Conservation (phyloP, 495 filamentous ascomycete species). For the Glutinoglossum americanum region DNA sequence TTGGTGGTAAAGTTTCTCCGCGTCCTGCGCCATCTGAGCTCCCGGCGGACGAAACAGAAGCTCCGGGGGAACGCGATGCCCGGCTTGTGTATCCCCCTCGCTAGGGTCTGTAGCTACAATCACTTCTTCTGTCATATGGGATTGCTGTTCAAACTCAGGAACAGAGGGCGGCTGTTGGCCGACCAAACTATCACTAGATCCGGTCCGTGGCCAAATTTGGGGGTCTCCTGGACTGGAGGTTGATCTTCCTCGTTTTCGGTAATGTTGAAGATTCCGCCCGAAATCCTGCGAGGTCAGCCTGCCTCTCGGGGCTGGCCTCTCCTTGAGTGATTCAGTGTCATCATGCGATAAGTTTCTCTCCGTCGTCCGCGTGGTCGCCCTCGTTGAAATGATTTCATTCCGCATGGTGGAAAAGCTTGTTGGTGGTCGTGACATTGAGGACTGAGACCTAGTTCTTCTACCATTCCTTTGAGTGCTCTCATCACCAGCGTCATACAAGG, state of each 20-base stretch:
- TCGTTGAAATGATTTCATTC: conserved; percentile 16
- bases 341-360: conserved; percentile 18
- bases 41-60: conserved; percentile 30
- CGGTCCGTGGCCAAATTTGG: conserved; percentile 1
- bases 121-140: neutral
- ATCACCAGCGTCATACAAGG: conserved; percentile 31
- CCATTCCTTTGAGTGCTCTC: conserved; percentile 12
- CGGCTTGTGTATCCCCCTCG: conserved; percentile 11
- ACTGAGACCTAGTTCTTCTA: conserved; percentile 15
- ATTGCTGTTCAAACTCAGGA: neutral
- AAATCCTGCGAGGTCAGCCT: conserved; percentile 11
- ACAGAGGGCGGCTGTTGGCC: neutral
- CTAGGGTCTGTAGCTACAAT: neutral
- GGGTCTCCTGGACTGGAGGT: conserved; percentile 3
- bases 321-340: neutral
- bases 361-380: conserved; percentile 12
- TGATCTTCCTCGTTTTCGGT: conserved; percentile 5
- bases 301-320: neutral
- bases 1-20: conserved; percentile 34
- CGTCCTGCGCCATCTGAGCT: conserved; percentile 33
- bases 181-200: neutral
- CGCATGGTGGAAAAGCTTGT: conserved; percentile 9
- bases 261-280: conserved; percentile 6
- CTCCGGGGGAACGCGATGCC: conserved; percentile 17
- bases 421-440: conserved; percentile 25